Conservation (phyloP, 495 filamentous ascomycete species). For the Penicillium atrosanguineum region DNA sequence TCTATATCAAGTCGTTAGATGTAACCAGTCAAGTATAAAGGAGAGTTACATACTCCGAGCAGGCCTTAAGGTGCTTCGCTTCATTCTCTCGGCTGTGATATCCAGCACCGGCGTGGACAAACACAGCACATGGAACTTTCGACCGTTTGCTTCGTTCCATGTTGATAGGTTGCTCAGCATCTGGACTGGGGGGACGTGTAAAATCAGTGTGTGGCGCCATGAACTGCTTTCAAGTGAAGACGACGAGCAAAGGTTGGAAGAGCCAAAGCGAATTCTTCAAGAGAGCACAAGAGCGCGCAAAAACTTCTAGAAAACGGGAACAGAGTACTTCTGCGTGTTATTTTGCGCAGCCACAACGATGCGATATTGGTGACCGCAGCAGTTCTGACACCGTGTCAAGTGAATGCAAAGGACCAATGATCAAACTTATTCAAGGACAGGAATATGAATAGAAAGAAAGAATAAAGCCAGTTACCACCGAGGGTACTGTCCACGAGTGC, state of each 20-base stretch:
- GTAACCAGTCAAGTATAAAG: background rate
- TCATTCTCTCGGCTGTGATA: constrained; percentile 88
- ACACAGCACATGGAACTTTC: constrained; percentile 66
- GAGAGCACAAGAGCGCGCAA: background rate
- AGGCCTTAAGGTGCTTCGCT: constrained; percentile 74
- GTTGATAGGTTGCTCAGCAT: background rate
- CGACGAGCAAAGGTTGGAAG: background rate
- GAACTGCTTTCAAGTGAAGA: background rate
- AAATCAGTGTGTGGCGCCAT: background rate
- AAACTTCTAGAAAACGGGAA: background rate
- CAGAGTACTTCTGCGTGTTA: background rate
- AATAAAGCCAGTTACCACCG: background rate
- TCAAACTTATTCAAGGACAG: background rate
- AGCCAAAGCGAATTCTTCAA: no score
- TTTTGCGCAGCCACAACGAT: background rate
- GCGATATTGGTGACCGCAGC: constrained; percentile 3
- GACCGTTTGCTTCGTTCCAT: constrained; percentile 33
- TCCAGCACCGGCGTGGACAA: constrained; percentile 95
- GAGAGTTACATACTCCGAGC: constrained; percentile 68
- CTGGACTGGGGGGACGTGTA: background rate
- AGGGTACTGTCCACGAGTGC: background rate
- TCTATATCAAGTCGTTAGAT: constrained; percentile 41
- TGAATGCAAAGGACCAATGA: constrained; percentile 3
- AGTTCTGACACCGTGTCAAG: constrained; percentile 1
- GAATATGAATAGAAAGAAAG: background rate